Conservation (phyloP, 2,329 filamentous ascomycete genomes). For the Talaromyces sp. region DNA sequence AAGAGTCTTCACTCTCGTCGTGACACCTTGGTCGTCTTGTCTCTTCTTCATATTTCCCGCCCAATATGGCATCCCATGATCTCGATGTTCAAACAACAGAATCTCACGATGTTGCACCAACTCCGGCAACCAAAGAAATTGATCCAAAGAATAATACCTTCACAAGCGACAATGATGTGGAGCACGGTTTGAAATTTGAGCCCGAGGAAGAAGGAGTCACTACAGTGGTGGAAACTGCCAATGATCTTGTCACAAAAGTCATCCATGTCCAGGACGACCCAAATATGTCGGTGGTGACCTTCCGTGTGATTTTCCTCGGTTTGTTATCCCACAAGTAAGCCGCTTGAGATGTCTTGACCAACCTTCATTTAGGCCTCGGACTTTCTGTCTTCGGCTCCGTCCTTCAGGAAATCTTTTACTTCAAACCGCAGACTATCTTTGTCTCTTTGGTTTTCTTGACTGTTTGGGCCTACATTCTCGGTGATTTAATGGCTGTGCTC, state of each 20-base stretch:
- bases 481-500: slow-evolving; percentile 38
- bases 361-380: slow-evolving; percentile 27
- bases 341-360: background rate
- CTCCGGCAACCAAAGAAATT: background rate
- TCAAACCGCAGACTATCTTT: slow-evolving; percentile 41
- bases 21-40: background rate
- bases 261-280: slow-evolving; percentile 42
- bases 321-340: background rate
- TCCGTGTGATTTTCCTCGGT: slow-evolving; percentile 43
- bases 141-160: background rate
- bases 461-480: slow-evolving; percentile 47
- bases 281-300: slow-evolving; percentile 38
- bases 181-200: slow-evolving; percentile 2
- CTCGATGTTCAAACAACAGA: slow-evolving; percentile 1
- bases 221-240: slow-evolving; percentile 18
- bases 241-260: slow-evolving; percentile 35
- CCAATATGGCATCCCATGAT: slow-evolving; percentile 7
- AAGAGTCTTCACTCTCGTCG: background rate
- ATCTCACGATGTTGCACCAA: background rate
- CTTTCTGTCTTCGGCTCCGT: slow-evolving; percentile 41
- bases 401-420: slow-evolving; percentile 46
- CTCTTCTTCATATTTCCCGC: background rate
- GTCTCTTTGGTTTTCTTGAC: slow-evolving; percentile 49
- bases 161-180: slow-evolving; percentile 3
- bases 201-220: slow-evolving; percentile 1